Base-by-base conservation (phyloP, 2,329 filamentous ascomycete genomes). In the Malbranchea zuffiana region DNA sequence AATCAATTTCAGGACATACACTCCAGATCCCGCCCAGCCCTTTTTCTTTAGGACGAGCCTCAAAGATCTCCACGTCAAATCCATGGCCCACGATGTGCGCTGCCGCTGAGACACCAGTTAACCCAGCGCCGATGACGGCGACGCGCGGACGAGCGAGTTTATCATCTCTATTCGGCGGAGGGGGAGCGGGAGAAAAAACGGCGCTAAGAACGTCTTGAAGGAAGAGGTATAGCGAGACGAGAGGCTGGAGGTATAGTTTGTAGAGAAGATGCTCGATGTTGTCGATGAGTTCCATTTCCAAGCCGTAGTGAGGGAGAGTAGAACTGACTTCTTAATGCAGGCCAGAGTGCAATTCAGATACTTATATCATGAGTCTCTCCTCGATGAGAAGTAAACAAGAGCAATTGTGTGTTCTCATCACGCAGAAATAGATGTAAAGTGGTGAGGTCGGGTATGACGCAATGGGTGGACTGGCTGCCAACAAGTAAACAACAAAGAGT, bases 1-100 rank as follows among this genome's bases (percentile, higher is more conserved):
- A 7, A 32, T 25, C 19, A 8, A 2, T 24, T 11, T 10, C 17
- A 13, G 18, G 6, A 55, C 74, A 54, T 61, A 81, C 77, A 52
- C 76, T 83, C 82, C 83, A 88, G 21, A 88, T 88, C 0, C 83
- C 83, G 11, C 82, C 82, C 0, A 92, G 56, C 4, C 59, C 59
- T 16, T 74, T 67, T 11, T 81, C 69, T 44, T 75, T 66, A 3
- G 68, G 59, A 1, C 80, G 80, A 5, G 75, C 73, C 54, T 92
- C 84, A 46, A 92, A 92, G 25, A 92, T 73, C 13, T 72, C 70
- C 5, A 85, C 80, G 44, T 90, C 82, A 47, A 88, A 88, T 29
- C 83, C 83, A 72, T 90, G 82, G 1, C 84, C 84, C 23, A 87
- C 75, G 52, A 82, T 86, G 55, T 92, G 84, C 1, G 82, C 76